These are phyloP conservation scores for Apiospora malaysiana DNA, from an alignment of 2,329 filamentous ascomycete genomes.

Conservation along the genomic window DNA sequence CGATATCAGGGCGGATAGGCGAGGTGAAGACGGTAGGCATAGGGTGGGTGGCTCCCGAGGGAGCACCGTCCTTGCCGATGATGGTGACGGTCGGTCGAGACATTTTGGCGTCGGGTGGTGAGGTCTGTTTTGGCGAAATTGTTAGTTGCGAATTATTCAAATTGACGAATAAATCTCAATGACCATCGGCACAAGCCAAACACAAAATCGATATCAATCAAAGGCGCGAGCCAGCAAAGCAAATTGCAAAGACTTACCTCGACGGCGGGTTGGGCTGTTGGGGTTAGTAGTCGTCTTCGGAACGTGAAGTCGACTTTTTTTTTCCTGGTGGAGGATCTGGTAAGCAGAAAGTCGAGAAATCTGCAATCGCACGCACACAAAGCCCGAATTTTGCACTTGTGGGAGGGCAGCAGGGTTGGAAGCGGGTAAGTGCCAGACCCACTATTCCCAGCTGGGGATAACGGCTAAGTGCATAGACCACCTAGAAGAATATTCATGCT, in stretches of 20 bases:
- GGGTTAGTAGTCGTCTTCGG: constrained; percentile 21
- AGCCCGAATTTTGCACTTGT: constrained; percentile 20
- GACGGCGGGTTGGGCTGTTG: constrained; percentile 19
- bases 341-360: constrained; percentile 17
- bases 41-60: constrained; percentile 86
- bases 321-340: constrained; percentile 13
- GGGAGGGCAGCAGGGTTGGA: constrained; percentile 17
- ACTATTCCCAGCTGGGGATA: neutral
- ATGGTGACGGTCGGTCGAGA: constrained; percentile 97
- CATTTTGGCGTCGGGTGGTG: constrained; percentile 63
- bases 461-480: neutral
- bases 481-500: neutral
- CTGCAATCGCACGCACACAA: constrained; percentile 19
- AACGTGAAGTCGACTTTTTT: constrained; percentile 22
- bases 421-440: constrained; percentile 5
- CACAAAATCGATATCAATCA: neutral
- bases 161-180: too few relatives aligned
- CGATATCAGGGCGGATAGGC: constrained; percentile 98
- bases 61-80: constrained; percentile 93
- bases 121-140: constrained; percentile 26
- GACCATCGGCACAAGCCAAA: neutral
- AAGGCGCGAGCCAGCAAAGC: neutral
- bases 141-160: constrained; percentile 21
- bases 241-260: constrained; percentile 20
- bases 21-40: constrained; percentile 96